phyloP scores from a whole-genome alignment of 345 rosid genomes.

The Acer saccharum region DNA sequence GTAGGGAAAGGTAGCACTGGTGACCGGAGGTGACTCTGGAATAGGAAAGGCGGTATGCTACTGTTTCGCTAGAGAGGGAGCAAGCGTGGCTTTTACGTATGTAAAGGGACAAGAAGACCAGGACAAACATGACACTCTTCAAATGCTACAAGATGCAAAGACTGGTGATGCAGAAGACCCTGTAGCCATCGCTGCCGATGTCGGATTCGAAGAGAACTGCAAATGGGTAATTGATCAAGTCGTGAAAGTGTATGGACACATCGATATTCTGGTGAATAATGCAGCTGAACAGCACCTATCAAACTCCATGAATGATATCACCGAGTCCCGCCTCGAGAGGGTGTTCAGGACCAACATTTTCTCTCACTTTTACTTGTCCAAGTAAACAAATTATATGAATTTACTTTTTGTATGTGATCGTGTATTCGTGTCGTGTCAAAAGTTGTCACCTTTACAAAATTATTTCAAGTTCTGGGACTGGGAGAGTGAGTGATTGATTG shows the following conservation, averaged over 20 bases:
- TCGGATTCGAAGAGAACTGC: constrained; percentile 68
- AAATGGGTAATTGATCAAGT: constrained; percentile 59
- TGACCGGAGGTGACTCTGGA: constrained; percentile 79
- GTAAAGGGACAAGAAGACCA: constrained; percentile 61
- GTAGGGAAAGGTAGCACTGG: constrained; percentile 70
- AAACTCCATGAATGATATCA: constrained; percentile 56
- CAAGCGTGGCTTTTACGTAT: constrained; percentile 69
- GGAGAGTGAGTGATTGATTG: neutral
- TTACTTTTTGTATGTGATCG: too few relatives aligned
- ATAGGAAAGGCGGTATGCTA: constrained; percentile 65
- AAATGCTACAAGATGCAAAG: constrained; percentile 46
- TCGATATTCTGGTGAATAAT: constrained; percentile 66
- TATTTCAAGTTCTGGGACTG: neutral
- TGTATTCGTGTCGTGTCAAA: too few relatives aligned
- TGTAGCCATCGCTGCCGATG: constrained; percentile 52
- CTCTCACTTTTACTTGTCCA: constrained; percentile 55
- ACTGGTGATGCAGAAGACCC: constrained; percentile 60
- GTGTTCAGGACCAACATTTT: constrained; percentile 72
- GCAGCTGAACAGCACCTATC: constrained; percentile 62
- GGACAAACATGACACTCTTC: constrained; percentile 59
- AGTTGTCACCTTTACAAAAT: too few relatives aligned
- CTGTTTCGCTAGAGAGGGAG: constrained; percentile 55
- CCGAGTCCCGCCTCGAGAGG: constrained; percentile 55
- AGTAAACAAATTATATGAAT: constrained; percentile 26
- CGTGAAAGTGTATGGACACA: constrained; percentile 51